Evolutionary conservation across 176 grass and related monocot species (phyloP).

Genomic region (Cymbopogon citratus): DNA sequence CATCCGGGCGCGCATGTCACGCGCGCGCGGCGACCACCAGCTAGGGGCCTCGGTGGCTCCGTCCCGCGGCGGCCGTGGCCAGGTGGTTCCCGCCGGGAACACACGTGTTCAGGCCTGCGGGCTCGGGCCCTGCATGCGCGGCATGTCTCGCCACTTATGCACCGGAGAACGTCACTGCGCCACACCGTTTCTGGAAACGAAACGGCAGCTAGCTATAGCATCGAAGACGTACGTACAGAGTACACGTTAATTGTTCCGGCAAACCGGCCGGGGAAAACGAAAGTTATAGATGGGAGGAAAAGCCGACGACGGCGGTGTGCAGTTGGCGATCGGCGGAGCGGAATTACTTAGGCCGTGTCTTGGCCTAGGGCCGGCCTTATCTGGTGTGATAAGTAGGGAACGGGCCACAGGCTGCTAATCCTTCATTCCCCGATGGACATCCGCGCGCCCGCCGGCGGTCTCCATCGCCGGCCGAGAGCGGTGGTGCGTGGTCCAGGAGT

Average conservation of each 20-base stretch:
- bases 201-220: background rate
- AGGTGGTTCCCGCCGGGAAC: background rate
- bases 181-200: background rate
- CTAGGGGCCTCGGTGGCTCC: background rate
- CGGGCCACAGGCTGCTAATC: background rate
- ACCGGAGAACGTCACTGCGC: background rate
- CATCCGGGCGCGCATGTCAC: background rate
- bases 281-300: no score
- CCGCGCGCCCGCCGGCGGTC: background rate
- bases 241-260: no score
- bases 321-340: no score
- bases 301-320: background rate
- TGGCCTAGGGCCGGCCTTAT: background rate
- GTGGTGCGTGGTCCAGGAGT: background rate
- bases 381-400: background rate
- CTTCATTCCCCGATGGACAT: no score
- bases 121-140: slow-evolving; percentile 31
- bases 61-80: background rate
- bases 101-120: slow-evolving; percentile 14
- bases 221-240: no score
- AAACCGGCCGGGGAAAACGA: no score
- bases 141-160: slow-evolving; percentile 13
- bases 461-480: background rate
- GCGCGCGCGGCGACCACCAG: background rate
- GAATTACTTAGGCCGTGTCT: background rate